phyloP scores from a whole-genome alignment of 768 basidiomycete species.

The Suillus luteus region DNA sequence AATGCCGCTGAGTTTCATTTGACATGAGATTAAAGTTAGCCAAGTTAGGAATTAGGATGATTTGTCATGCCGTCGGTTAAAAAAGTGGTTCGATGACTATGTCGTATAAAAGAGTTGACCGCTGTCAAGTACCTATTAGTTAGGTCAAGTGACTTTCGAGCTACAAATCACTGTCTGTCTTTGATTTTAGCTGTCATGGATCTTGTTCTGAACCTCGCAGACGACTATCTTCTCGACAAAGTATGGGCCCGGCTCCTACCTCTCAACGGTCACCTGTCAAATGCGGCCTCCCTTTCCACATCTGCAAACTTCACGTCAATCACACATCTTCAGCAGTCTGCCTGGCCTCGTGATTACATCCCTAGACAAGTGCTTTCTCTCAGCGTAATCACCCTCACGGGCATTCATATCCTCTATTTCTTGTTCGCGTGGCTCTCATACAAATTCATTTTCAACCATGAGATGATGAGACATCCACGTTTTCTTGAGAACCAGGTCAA shows the following conservation, averaged over 20 bases:
- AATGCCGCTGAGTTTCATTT: neutral
- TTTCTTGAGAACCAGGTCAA: constrained; percentile 88
- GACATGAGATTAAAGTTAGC: neutral
- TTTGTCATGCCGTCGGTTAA: constrained; percentile 19
- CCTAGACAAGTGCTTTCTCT: constrained; percentile 80
- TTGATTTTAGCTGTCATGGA: constrained; percentile 61
- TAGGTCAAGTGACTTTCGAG: neutral
- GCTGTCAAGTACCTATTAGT: neutral
- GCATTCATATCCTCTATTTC: constrained; percentile 88
- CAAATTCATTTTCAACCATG: constrained; percentile 86
- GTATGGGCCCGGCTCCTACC: constrained; percentile 80
- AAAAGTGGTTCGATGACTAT: constrained; percentile 31
- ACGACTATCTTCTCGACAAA: constrained; percentile 75
- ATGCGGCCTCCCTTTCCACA: constrained; percentile 33
- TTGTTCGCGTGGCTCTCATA: constrained; percentile 85
- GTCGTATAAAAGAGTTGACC: constrained; percentile 23
- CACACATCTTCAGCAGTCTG: constrained; percentile 50
- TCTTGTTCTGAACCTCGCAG: constrained; percentile 68
- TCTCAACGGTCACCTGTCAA: constrained; percentile 35
- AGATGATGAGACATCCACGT: constrained; percentile 93
- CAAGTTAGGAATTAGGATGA: neutral
- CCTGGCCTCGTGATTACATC: constrained; percentile 85
- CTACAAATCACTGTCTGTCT: neutral
- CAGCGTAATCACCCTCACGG: constrained; percentile 68
- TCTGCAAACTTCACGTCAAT: constrained; percentile 41